Percentiles rank a stretch among this genome's conserved stretches.
Conservation (phyloP, 1,139 yeast genomes). For the Pichia sp. region DNA sequence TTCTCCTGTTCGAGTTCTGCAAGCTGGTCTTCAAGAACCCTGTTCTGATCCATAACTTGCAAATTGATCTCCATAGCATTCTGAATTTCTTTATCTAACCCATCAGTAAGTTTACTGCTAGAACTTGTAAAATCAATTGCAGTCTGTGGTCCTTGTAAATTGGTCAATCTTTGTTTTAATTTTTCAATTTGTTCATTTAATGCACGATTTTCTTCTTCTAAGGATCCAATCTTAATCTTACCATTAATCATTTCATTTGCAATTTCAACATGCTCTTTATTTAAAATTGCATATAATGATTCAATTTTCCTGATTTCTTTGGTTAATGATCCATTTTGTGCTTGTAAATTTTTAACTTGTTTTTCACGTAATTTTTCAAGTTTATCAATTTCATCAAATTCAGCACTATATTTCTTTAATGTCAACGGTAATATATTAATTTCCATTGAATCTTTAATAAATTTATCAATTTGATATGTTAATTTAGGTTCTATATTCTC, state of each 20-base stretch:
- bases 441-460: slow-evolving; percentile 75
- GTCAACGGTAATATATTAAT: slow-evolving; percentile 68
- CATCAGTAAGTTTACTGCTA: slow-evolving; percentile 24
- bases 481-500: slow-evolving; percentile 15
- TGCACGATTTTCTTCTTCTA: slow-evolving; percentile 58
- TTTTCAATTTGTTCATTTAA: slow-evolving; percentile 49
- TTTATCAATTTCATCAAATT: slow-evolving; percentile 66
- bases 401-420: slow-evolving; percentile 61
- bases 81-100: slow-evolving; percentile 44
- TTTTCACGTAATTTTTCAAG: slow-evolving; percentile 61
- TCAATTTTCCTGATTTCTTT: slow-evolving; percentile 73
- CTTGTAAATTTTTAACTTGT: slow-evolving; percentile 61
- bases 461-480: slow-evolving; percentile 58
- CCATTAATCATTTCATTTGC: slow-evolving; percentile 69
- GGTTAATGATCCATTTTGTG: slow-evolving; percentile 66
- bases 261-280: slow-evolving; percentile 73
- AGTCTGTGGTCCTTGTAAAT: slow-evolving; percentile 35
- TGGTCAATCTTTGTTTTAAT: slow-evolving; percentile 40
- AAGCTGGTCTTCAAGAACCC: slow-evolving; percentile 48
- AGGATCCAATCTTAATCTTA: slow-evolving; percentile 56
- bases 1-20: slow-evolving; percentile 48
- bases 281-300: slow-evolving; percentile 58
- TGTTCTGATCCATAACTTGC: slow-evolving; percentile 51
- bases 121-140: slow-evolving; percentile 28
- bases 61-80: slow-evolving; percentile 54